Evolutionary conservation across 164 flowering plant species (phyloP).

Genomic region (Vitis amurensis): DNA sequence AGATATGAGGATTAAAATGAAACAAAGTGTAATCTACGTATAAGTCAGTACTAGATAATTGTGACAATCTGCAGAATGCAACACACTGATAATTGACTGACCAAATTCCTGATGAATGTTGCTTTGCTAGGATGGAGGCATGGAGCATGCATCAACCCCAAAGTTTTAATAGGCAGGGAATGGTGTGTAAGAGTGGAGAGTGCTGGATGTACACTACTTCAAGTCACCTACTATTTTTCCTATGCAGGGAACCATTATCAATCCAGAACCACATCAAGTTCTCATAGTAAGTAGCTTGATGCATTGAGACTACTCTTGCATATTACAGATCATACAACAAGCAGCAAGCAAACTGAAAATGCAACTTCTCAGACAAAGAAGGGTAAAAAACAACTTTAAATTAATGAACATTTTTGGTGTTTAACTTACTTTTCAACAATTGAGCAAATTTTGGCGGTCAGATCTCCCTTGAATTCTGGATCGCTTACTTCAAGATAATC

Average conservation of each 20-base stretch:
- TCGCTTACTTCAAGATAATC: conserved; percentile 95
- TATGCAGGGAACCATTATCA: too few species aligned
- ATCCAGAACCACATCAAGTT: too few species aligned
- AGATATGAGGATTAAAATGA: neutral
- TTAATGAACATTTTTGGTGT: neutral
- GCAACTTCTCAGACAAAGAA: neutral
- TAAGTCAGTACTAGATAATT: neutral
- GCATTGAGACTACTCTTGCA: neutral
- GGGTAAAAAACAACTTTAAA: neutral
- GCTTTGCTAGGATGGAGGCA: neutral
- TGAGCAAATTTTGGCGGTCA: conserved; percentile 94
- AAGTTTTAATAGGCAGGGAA: too few species aligned
- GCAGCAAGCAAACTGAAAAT: neutral
- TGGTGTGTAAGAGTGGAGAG: neutral
- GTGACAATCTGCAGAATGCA: neutral
- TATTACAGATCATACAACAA: neutral
- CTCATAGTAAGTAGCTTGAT: neutral
- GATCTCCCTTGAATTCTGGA: conserved; percentile 92
- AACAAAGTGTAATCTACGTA: neutral
- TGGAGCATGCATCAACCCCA: too few species aligned
- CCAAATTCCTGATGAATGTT: neutral
- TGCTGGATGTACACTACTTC: neutral
- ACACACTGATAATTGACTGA: neutral
- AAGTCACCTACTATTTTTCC: neutral
- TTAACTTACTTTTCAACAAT: conserved; percentile 88